These are phyloP conservation scores for Nemania sp. DNA, from an alignment of 2,329 filamentous ascomycete species.

Conservation along the genomic window DNA sequence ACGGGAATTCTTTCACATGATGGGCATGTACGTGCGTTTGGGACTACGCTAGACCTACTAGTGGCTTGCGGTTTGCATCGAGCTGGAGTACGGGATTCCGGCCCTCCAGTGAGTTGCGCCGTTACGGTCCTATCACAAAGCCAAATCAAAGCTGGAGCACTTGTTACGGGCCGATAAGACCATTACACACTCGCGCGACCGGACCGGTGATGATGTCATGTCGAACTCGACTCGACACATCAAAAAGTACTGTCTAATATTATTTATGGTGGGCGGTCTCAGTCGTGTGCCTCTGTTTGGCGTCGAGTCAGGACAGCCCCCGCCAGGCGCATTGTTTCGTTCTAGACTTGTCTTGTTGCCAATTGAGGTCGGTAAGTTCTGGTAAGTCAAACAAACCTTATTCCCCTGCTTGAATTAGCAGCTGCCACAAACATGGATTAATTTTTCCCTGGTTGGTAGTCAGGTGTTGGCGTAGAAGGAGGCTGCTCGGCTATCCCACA, in stretches of 20 bases:
- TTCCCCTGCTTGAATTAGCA: background rate
- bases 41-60: background rate
- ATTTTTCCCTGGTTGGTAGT: conserved; percentile 12
- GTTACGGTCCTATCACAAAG: background rate
- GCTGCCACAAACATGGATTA: too few species aligned
- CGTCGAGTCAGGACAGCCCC: background rate
- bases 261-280: background rate
- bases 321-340: background rate
- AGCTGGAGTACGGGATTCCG: background rate
- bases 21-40: background rate
- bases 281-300: background rate
- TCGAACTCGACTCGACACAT: background rate
- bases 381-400: conserved; percentile 1
- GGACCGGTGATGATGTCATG: background rate
- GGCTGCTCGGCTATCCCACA: conserved; percentile 12
- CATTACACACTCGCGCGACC: background rate
- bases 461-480: conserved; percentile 18
- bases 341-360: conserved; percentile 9
- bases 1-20: too few species aligned
- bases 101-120: too few species aligned
- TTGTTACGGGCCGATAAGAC: background rate
- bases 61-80: background rate
- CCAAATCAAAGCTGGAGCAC: background rate
- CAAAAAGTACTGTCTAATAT: background rate
- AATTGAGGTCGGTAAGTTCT: background rate